Base-by-base conservation (phyloP, 805 yeast genomes). In the Tetrapisispora arboricola region DNA sequence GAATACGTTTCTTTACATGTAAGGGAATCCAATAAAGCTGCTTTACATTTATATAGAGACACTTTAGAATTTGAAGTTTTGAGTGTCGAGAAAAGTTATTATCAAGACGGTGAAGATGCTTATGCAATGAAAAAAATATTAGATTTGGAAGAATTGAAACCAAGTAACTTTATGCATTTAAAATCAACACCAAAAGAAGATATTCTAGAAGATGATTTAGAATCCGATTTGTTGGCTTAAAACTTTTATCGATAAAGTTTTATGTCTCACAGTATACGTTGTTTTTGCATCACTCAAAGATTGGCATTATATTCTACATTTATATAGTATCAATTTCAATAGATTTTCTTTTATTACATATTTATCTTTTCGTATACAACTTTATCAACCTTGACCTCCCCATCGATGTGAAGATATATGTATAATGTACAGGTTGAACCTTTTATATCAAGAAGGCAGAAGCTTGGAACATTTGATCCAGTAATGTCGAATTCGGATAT, bases 81-180 rank as follows among this genome's bases (percentile, higher is more conserved):
- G 43, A 75, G 80, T 32, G 78, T 92, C 44, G 96, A 87, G 53
- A 80, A 76, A 48, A 73, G 82, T n/a, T 92, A 92, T 61, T 92
- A 92, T 55, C 96, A 88, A 40, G 96, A 92, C 63, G 95, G 94
- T 25, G 98, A 92, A 64, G 96, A 92, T 64, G 98, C 98, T 13
- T 90, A 88, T 61, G 82, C 92, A 31, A 92, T 92, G 98, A 78
- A 77, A 57, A 84, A 84, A 57, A 70, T 67, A 2, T 68, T 86
- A 49, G 67, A 66, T 17, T 55, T 78, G 35, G 78, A 79, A 13
- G 81, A 79, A 20, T 65, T 82, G 46, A 45, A 76, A 34, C 87
- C 90, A 18, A 70, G 74, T 43, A 60, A 62, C 32, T 73, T 72
- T 46, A 78, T 76, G 48, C 67, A 66, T 15, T 41, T 47, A 24